Conservation (phyloP, 139 green algal genomes). For the Closterium sp. region DNA sequence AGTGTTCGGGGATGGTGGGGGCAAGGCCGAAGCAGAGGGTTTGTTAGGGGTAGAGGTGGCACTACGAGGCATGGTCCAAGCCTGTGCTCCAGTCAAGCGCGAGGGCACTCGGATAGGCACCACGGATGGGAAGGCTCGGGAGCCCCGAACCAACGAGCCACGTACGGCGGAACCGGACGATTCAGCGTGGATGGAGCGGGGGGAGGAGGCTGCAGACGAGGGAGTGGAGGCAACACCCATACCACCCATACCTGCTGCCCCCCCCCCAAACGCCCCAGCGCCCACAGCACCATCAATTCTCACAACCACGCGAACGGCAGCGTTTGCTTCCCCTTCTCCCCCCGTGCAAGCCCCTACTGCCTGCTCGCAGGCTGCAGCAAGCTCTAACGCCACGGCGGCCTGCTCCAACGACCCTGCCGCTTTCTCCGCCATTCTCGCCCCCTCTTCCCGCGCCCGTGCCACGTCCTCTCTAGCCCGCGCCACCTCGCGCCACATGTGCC, state of each 20-base stretch:
- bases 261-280: background rate
- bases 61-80: background rate
- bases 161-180: background rate
- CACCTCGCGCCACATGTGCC: background rate
- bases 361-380: background rate
- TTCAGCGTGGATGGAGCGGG: background rate
- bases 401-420: background rate
- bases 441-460: slow-evolving; percentile 4
- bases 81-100: background rate
- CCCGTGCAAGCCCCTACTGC: background rate
- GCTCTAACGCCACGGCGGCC: background rate
- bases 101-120: background rate
- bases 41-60: background rate
- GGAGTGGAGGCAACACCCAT: background rate
- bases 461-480: background rate
- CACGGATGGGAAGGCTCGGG: background rate
- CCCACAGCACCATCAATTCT: background rate
- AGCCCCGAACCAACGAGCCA: background rate
- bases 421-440: background rate
- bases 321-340: background rate
- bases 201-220: background rate
- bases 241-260: background rate
- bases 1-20: background rate
- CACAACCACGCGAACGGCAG: background rate
- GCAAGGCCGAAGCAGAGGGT: background rate